These are phyloP conservation scores for Rubia peregrina DNA, from an alignment of 305 asterid genomes.

Conservation along the genomic window DNA sequence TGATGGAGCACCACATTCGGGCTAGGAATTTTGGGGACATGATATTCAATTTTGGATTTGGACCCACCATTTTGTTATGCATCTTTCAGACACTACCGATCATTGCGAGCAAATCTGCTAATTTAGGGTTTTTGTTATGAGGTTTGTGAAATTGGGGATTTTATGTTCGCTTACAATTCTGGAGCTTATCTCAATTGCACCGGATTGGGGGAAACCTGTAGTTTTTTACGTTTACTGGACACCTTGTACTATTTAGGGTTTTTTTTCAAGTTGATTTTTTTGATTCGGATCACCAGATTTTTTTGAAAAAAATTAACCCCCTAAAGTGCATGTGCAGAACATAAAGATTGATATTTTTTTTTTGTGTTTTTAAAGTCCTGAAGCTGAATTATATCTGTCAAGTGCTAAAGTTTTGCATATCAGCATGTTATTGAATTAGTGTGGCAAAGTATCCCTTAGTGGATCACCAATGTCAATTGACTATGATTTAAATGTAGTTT, in stretches of 20 bases:
- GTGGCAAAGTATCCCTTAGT: background rate
- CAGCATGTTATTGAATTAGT: background rate
- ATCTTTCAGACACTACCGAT: constrained; percentile 16
- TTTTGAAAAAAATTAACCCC: no score
- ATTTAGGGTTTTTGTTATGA: constrained; percentile 16
- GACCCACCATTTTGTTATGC: constrained; percentile 20
- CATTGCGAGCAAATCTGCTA: constrained; percentile 13
- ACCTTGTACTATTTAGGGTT: background rate
- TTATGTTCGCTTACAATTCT: background rate
- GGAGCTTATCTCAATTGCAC: background rate
- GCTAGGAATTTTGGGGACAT: constrained; percentile 8
- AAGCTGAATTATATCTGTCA: background rate
- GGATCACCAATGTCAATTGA: background rate
- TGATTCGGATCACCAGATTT: background rate
- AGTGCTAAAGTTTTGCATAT: background rate
- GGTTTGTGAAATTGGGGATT: constrained; percentile 18
- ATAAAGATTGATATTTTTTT: background rate
- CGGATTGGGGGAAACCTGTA: constrained; percentile 13
- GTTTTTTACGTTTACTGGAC: constrained; percentile 5
- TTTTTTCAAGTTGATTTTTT: background rate
- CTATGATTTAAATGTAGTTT: background rate
- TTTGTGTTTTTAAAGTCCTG: background rate
- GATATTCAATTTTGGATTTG: constrained; percentile 24
- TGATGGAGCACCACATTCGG: constrained; percentile 1
- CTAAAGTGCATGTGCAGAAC: background rate